These are phyloP conservation scores for Mentha longifolia DNA, from an alignment of 257 asterid genomes.

Conservation along the genomic window DNA sequence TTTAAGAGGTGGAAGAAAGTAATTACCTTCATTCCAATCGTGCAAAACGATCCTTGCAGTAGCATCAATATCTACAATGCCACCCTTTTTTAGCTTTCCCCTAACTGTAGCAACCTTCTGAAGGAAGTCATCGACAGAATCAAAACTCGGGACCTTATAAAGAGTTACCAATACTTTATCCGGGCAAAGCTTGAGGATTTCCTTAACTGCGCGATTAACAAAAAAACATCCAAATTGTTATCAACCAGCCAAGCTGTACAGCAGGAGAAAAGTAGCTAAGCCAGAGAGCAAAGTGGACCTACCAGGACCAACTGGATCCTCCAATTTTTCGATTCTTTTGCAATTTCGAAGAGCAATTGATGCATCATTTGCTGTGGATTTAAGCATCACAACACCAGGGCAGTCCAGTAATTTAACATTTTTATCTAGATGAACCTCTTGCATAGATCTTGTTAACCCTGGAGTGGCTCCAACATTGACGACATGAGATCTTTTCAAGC, in stretches of 20 bases:
- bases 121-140: slow-evolving; percentile 86
- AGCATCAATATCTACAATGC: slow-evolving; percentile 76
- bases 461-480: slow-evolving; percentile 96
- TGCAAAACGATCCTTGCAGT: slow-evolving; percentile 91
- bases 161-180: slow-evolving; percentile 61
- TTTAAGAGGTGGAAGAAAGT: slow-evolving; percentile 7
- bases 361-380: slow-evolving; percentile 70
- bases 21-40: slow-evolving; percentile 92
- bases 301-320: slow-evolving; percentile 91
- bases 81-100: slow-evolving; percentile 94
- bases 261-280: background rate
- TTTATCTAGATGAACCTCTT: slow-evolving; percentile 90
- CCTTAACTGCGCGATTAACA: slow-evolving; percentile 65
- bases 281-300: slow-evolving; percentile 24
- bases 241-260: slow-evolving; percentile 5
- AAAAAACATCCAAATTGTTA: slow-evolving; percentile 17
- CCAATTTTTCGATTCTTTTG: slow-evolving; percentile 91
- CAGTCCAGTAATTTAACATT: slow-evolving; percentile 85
- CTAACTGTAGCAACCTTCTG: slow-evolving; percentile 81
- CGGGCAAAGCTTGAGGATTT: slow-evolving; percentile 88
- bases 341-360: slow-evolving; percentile 92
- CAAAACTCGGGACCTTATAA: slow-evolving; percentile 77
- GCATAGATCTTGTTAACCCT: slow-evolving; percentile 92
- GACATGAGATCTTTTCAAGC: slow-evolving; percentile 88
- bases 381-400: slow-evolving; percentile 96